Percentiles rank a stretch among this genome's conserved stretches.
Conservation (phyloP, 176 grass and related monocot genomes). For the Miscanthus lutarioriparius region DNA sequence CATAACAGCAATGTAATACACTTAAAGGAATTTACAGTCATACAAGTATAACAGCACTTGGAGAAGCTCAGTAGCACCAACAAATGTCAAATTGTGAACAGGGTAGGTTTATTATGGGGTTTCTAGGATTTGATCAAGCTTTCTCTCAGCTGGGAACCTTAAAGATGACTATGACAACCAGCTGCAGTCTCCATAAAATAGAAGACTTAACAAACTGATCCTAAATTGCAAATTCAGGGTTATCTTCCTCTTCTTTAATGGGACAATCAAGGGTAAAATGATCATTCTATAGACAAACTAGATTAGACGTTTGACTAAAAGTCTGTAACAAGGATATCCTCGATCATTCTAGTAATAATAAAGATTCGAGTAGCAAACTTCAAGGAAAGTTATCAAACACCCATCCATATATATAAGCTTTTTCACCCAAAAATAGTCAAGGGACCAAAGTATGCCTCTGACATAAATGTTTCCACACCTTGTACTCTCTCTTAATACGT, state of each 20-base stretch:
- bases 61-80: slow-evolving; percentile 23
- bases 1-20: not conserved
- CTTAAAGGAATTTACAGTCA: not conserved
- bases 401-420: not conserved
- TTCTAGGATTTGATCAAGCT: slow-evolving; percentile 4
- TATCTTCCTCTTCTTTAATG: slow-evolving; percentile 2
- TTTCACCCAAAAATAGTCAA: slow-evolving; percentile 18
- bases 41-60: not conserved
- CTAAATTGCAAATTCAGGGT: not conserved
- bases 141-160: not conserved
- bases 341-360: not conserved
- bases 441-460: not conserved
- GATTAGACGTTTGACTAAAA: not conserved
- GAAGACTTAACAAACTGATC: not conserved
- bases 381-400: slow-evolving; percentile 1
- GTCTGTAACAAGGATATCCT: slow-evolving; percentile 14
- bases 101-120: not conserved
- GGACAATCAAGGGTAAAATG: not conserved
- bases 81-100: not conserved
- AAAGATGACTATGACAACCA: not conserved
- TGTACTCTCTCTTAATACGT: slow-evolving; percentile 93
- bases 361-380: slow-evolving; percentile 7
- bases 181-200: not conserved
- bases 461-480: slow-evolving; percentile 47
- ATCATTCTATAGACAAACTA: not conserved